Percentiles rank a stretch among this genome's conserved stretches.
Conservation (phyloP, 441 rosid genomes). For the Mallotus japonicus region DNA sequence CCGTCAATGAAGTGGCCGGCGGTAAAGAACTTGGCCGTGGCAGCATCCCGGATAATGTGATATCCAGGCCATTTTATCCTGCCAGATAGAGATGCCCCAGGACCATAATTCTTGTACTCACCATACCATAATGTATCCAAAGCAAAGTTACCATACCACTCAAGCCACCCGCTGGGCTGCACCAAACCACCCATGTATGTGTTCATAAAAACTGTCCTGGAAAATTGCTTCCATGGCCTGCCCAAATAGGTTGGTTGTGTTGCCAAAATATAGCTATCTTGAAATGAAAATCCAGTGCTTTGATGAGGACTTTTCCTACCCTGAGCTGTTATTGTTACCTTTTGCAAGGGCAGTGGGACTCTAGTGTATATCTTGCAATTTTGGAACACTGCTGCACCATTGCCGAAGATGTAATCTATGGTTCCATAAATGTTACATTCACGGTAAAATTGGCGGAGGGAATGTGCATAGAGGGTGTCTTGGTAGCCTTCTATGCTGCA, state of each 20-base stretch:
- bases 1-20: conserved; percentile 56
- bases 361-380: conserved; percentile 67
- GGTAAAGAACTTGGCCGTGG: conserved; percentile 58
- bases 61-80: conserved; percentile 69
- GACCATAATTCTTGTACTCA: conserved; percentile 63
- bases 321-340: conserved; percentile 78
- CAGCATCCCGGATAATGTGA: conserved; percentile 45
- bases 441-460: conserved; percentile 71
- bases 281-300: conserved; percentile 76
- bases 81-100: conserved; percentile 41
- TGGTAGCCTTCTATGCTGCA: conserved; percentile 85
- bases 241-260: conserved; percentile 61
- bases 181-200: conserved; percentile 46
- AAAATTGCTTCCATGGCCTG: conserved; percentile 79
- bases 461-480: conserved; percentile 73
- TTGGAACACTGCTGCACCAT: conserved; percentile 75
- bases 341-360: conserved; percentile 54
- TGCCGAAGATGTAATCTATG: conserved; percentile 83
- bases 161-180: conserved; percentile 71
- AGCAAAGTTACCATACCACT: conserved; percentile 65
- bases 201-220: conserved; percentile 66
- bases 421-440: conserved; percentile 80
- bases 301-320: conserved; percentile 75
- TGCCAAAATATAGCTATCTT: conserved; percentile 57
- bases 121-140: conserved; percentile 59